A percentile compares a stretch with the other conserved stretches of the same genome.
Conservation (phyloP, 2,329 filamentous ascomycete genomes). For the Hypoxylon sp. region DNA sequence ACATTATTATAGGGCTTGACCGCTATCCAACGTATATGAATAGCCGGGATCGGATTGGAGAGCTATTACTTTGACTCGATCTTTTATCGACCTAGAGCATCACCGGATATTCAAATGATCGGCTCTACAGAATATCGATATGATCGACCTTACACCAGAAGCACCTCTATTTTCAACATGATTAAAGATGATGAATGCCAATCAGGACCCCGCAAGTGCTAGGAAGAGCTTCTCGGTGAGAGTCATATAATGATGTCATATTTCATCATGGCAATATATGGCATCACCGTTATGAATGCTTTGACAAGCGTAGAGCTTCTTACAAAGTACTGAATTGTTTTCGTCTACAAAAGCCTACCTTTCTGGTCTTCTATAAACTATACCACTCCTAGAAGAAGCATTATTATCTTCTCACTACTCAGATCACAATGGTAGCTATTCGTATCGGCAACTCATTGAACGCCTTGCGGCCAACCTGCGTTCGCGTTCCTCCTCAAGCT, state of each 20-base stretch:
- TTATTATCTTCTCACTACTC: not conserved
- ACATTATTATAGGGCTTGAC: not conserved
- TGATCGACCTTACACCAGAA: constrained; percentile 19
- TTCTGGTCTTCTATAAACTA: constrained; percentile 1
- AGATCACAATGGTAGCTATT: constrained; percentile 50
- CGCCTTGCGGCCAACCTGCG: constrained; percentile 45
- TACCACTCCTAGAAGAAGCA: constrained; percentile 1
- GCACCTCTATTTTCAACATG: constrained; percentile 23
- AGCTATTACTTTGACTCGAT: constrained; percentile 12
- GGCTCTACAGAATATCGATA: constrained; percentile 6
- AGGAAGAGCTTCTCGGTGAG: constrained; percentile 21
- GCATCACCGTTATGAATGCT: constrained; percentile 34
- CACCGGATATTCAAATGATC: not conserved
- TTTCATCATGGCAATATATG: constrained; percentile 46
- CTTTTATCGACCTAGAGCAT: not conserved
- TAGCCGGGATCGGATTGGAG: constrained; percentile 3
- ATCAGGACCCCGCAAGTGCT: constrained; percentile 24
- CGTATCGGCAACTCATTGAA: constrained; percentile 50
- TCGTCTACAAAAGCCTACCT: constrained; percentile 23
- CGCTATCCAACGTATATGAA: not conserved
- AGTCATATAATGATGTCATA: constrained; percentile 50
- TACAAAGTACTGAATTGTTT: constrained; percentile 8
- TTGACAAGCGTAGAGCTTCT: constrained; percentile 17
- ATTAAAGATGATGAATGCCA: constrained; percentile 13
- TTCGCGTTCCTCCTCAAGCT: constrained; percentile 44